A percentile compares a stretch with the other conserved stretches of the same genome.
Evolutionary conservation across 2,329 filamentous ascomycete species (phyloP).

Genomic region (Coniochaeta sp.): DNA sequence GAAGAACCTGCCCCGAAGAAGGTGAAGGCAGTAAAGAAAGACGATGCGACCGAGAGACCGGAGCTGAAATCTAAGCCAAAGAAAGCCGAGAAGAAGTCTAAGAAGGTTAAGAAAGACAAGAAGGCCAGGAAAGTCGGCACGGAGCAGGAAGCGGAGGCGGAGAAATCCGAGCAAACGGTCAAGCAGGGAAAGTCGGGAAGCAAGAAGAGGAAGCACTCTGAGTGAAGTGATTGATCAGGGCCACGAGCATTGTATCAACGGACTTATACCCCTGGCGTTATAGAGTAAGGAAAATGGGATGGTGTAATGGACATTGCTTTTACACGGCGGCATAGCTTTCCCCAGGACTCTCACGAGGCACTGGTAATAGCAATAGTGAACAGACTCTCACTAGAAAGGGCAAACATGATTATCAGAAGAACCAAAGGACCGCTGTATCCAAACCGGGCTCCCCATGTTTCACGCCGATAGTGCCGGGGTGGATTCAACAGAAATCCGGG

Average conservation of each 20-base stretch:
- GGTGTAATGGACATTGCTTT: neutral
- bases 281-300: neutral
- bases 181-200: neutral
- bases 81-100: slow-evolving; percentile 9
- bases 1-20: slow-evolving; percentile 10
- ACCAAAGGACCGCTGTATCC: too few species aligned
- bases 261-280: neutral
- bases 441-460: neutral
- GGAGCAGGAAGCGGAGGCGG: neutral
- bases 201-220: neutral
- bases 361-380: too few species aligned
- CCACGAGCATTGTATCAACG: neutral
- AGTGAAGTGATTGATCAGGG: neutral
- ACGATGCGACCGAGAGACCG: neutral
- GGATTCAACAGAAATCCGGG: neutral
- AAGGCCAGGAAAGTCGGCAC: slow-evolving; percentile 5
- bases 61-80: neutral
- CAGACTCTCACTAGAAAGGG: too few species aligned
- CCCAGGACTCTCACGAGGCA: neutral
- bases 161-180: neutral
- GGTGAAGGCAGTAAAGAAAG: neutral
- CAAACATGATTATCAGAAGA: too few species aligned
- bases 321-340: neutral
- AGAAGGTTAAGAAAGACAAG: slow-evolving; percentile 12
- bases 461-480: neutral